A percentile compares a stretch with the other conserved stretches of the same genome.
Conservation (phyloP, 305 asterid genomes). For the Nicotiana rustica region DNA sequence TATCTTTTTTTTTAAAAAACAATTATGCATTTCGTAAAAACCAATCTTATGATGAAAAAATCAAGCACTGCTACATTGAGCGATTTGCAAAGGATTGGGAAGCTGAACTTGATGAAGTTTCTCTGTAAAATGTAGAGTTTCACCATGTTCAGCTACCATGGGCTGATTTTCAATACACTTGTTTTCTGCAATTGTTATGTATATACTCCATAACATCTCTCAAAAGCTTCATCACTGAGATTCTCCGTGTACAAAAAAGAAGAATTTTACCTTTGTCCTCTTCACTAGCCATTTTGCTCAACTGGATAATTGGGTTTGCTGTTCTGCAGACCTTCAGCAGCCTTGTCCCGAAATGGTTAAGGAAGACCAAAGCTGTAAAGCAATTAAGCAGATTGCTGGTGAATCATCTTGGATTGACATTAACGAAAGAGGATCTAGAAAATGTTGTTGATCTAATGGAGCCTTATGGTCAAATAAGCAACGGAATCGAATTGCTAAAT, state of each 20-base stretch:
- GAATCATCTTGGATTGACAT: conserved; percentile 86
- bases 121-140: background rate
- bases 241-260: background rate
- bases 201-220: conserved; percentile 6
- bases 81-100: background rate
- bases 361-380: conserved; percentile 66
- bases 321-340: conserved; percentile 77
- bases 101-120: conserved; percentile 26
- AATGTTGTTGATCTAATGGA: conserved; percentile 96
- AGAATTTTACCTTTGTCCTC: background rate
- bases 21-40: background rate
- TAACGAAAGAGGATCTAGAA: conserved; percentile 86
- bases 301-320: conserved; percentile 25
- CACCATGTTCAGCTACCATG: background rate
- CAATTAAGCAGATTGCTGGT: conserved; percentile 72
- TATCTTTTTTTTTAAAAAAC: background rate
- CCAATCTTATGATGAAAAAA: background rate
- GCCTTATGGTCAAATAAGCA: conserved; percentile 91
- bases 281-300: conserved; percentile 26
- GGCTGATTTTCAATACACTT: conserved; percentile 1
- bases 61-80: conserved; percentile 14
- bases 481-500: conserved; percentile 77
- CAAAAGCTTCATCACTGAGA: conserved; percentile 12
- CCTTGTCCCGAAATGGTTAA: conserved; percentile 78
- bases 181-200: conserved; percentile 17